A percentile compares a stretch with the other conserved stretches of the same genome.
Evolutionary conservation across 768 basidiomycete species (phyloP).

Genomic region (Amanita pseudoporphyria): DNA sequence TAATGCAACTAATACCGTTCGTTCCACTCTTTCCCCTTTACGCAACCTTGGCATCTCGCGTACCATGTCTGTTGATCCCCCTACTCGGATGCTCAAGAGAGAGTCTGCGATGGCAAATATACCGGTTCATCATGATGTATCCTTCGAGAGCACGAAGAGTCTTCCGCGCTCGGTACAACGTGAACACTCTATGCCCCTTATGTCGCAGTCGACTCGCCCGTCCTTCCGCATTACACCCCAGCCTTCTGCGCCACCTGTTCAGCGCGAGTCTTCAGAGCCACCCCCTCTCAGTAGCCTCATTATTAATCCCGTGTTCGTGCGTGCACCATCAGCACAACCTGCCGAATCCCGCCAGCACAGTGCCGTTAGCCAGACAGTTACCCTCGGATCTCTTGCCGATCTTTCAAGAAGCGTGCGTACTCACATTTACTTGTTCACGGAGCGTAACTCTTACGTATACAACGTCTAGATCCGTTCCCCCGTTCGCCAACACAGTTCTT

Average conservation of each 20-base stretch:
- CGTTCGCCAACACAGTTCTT: conserved; percentile 40
- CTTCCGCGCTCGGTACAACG: conserved; percentile 21
- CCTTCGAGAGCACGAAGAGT: conserved; percentile 31
- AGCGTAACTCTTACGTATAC: conserved; percentile 4
- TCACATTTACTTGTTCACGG: background rate
- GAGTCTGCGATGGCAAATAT: conserved; percentile 5
- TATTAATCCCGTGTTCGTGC: conserved; percentile 63
- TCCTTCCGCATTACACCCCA: conserved; percentile 63
- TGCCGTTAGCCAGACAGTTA: conserved; percentile 29
- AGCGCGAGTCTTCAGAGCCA: conserved; percentile 54
- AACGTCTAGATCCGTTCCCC: conserved; percentile 31
- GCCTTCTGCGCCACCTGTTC: conserved; percentile 24
- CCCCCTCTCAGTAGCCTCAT: conserved; percentile 53
- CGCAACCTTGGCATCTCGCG: conserved; percentile 32
- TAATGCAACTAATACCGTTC: conserved; percentile 9
- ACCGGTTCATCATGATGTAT: conserved; percentile 25
- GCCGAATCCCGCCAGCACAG: conserved; percentile 17
- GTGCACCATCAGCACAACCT: conserved; percentile 35
- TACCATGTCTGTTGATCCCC: conserved; percentile 71
- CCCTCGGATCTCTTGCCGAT: conserved; percentile 51
- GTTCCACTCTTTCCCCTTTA: conserved; percentile 36
- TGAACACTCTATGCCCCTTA: conserved; percentile 39
- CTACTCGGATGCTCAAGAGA: conserved; percentile 21
- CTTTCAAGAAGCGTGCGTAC: conserved; percentile 44
- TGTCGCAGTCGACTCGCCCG: conserved; percentile 29